Percentiles rank a stretch among this genome's conserved stretches.
These are phyloP conservation scores for Ochromonas danica DNA, from an alignment of 108 stramenopile species.

Conservation along the genomic window DNA sequence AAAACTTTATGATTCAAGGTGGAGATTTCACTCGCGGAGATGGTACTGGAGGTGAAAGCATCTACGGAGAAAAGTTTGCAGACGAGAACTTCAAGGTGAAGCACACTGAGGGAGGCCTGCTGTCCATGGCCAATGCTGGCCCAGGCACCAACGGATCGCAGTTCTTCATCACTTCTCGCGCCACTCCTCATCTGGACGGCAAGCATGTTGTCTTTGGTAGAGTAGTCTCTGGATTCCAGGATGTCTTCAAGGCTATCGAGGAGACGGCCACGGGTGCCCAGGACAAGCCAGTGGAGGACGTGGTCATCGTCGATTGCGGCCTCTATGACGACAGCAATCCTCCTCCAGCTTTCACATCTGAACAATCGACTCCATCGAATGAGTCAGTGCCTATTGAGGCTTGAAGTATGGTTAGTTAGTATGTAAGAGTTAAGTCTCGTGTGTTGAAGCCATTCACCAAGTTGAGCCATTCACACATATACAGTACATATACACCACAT, in stretches of 20 bases:
- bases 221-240: constrained; percentile 1
- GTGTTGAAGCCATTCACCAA: too few relatives aligned
- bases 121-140: constrained; percentile 72
- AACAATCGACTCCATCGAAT: too few relatives aligned
- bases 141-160: constrained; percentile 48
- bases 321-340: not conserved
- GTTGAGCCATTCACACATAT: too few relatives aligned
- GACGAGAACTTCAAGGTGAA: constrained; percentile 84
- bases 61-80: constrained; percentile 64
- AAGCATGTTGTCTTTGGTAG: constrained; percentile 98
- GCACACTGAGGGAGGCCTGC: constrained; percentile 73
- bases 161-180: constrained; percentile 67
- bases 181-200: constrained; percentile 86
- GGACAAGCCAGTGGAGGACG: constrained; percentile 64
- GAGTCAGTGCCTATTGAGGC: too few relatives aligned
- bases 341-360: not conserved
- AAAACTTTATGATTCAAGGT: constrained; percentile 46
- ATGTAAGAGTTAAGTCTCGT: too few relatives aligned
- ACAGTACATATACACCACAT: too few relatives aligned
- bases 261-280: constrained; percentile 54
- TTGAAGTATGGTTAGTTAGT: too few relatives aligned
- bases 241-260: constrained; percentile 90
- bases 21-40: constrained; percentile 74
- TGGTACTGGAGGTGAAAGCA: constrained; percentile 76
- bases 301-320: constrained; percentile 23